These are phyloP conservation scores for Basipetospora chlamydospora DNA, from an alignment of 2,329 filamentous ascomycete species.

Conservation along the genomic window DNA sequence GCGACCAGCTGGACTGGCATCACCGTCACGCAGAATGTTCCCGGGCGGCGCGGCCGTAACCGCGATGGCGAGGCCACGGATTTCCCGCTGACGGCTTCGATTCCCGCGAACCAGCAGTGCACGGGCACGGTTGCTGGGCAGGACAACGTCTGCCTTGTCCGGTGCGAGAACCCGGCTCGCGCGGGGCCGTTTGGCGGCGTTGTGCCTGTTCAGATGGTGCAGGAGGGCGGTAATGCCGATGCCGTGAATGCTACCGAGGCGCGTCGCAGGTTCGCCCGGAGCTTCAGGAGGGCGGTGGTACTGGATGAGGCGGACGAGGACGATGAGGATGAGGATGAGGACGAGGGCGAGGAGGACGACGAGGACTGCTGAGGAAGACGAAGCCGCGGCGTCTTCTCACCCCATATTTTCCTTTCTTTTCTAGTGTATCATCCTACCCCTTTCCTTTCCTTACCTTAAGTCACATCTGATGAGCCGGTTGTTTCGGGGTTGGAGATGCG, in stretches of 20 bases:
- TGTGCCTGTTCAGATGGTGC: conserved; percentile 36
- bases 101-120: conserved; percentile 40
- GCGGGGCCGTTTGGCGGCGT: conserved; percentile 50
- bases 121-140: conserved; percentile 45
- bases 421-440: too few species aligned
- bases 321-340: too few species aligned
- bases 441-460: too few species aligned
- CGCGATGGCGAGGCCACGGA: conserved; percentile 24
- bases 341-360: too few species aligned
- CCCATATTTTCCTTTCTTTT: too few species aligned
- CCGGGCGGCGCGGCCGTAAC: conserved; percentile 23
- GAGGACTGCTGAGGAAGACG: too few species aligned
- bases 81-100: conserved; percentile 40
- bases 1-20: conserved; percentile 37
- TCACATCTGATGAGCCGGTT: too few species aligned
- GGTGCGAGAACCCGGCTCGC: conserved; percentile 44
- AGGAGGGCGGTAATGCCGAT: conserved; percentile 9
- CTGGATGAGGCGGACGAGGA: too few species aligned
- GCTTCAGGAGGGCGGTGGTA: too few species aligned
- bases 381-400: too few species aligned
- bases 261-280: too few species aligned
- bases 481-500: too few species aligned
- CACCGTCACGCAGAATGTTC: conserved; percentile 29
- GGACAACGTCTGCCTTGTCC: conserved; percentile 45
- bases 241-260: conserved; percentile 6